A percentile compares a stretch with the other conserved stretches of the same genome.
Conservation (phyloP, 1,139 yeast genomes). For the Blastobotrys petasosporus region DNA sequence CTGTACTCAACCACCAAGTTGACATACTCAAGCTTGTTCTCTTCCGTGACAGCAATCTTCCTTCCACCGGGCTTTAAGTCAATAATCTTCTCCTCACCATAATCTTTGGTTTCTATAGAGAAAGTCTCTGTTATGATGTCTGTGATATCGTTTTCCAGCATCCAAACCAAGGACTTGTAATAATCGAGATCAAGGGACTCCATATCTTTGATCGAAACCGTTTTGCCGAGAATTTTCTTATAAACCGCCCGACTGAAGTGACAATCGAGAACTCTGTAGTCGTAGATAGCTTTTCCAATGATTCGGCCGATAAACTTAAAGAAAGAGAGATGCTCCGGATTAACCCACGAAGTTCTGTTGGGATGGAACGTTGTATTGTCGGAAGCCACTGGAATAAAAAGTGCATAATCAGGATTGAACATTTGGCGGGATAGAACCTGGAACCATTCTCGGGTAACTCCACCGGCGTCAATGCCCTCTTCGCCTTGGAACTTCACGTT, state of each 20-base stretch:
- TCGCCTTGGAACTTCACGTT: conserved; percentile 86
- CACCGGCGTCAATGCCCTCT: conserved; percentile 98
- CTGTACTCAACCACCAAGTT: conserved; percentile 79
- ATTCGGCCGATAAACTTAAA: conserved; percentile 93
- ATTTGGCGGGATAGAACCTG: conserved; percentile 91
- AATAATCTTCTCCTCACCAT: conserved; percentile 77
- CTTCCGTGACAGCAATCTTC: conserved; percentile 81
- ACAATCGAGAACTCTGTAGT: conserved; percentile 82
- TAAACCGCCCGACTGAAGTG: conserved; percentile 95
- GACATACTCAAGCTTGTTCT: conserved; percentile 87
- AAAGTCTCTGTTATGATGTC: conserved; percentile 96
- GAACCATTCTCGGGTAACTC: conserved; percentile 96
- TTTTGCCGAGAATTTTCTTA: conserved; percentile 73
- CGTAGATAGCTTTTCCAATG: conserved; percentile 91
- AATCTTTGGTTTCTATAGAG: conserved; percentile 89
- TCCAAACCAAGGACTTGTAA: conserved; percentile 90
- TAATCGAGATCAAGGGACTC: conserved; percentile 91
- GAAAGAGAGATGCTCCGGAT: conserved; percentile 87
- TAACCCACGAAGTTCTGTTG: conserved; percentile 84
- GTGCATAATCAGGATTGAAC: conserved; percentile 94
- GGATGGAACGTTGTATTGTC: conserved; percentile 96
- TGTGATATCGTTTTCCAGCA: conserved; percentile 91
- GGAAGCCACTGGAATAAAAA: conserved; percentile 86
- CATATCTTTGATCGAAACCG: conserved; percentile 87
- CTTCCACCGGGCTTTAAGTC: conserved; percentile 82